phyloP scores from a whole-genome alignment of 2,329 filamentous ascomycete species.

The Nemania bipapillata region DNA sequence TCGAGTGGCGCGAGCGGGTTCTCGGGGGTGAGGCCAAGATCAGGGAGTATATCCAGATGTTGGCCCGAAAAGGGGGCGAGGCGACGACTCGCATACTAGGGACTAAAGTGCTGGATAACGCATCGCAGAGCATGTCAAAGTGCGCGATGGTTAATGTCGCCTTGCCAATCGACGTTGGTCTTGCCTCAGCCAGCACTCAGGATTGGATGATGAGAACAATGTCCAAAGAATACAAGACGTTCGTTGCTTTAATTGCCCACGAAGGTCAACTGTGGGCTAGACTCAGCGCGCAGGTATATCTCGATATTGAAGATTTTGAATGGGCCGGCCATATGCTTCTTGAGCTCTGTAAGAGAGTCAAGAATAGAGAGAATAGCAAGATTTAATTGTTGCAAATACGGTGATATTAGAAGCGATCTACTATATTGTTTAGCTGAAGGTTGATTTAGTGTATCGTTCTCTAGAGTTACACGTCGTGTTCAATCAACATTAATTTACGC shows the following conservation, averaged over 20 bases:
- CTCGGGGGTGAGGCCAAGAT: conserved; percentile 81
- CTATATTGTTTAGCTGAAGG: not conserved
- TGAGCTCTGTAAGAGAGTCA: conserved; percentile 57
- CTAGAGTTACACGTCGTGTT: too few relatives aligned
- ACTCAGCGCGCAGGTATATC: conserved; percentile 83
- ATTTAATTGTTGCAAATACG: not conserved
- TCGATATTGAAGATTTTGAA: conserved; percentile 82
- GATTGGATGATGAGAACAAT: conserved; percentile 69
- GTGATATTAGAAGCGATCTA: not conserved
- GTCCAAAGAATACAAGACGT: conserved; percentile 73
- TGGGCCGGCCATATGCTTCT: conserved; percentile 71
- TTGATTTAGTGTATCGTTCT: not conserved
- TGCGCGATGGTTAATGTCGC: conserved; percentile 79
- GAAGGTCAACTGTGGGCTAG: conserved; percentile 73
- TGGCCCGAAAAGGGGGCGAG: conserved; percentile 73
- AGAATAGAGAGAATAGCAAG: conserved; percentile 12
- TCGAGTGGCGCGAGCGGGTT: conserved; percentile 74
- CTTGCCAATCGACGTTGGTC: conserved; percentile 67
- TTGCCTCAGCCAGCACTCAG: conserved; percentile 50
- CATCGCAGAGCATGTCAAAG: conserved; percentile 67
- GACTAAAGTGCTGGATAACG: conserved; percentile 78
- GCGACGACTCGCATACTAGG: conserved; percentile 70
- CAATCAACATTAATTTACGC: too few relatives aligned
- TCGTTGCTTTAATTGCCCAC: conserved; percentile 72
- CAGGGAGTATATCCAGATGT: conserved; percentile 67